These are phyloP conservation scores for Thinopyrum elongatum DNA, from an alignment of 176 grass and related monocot species.

Conservation along the genomic window DNA sequence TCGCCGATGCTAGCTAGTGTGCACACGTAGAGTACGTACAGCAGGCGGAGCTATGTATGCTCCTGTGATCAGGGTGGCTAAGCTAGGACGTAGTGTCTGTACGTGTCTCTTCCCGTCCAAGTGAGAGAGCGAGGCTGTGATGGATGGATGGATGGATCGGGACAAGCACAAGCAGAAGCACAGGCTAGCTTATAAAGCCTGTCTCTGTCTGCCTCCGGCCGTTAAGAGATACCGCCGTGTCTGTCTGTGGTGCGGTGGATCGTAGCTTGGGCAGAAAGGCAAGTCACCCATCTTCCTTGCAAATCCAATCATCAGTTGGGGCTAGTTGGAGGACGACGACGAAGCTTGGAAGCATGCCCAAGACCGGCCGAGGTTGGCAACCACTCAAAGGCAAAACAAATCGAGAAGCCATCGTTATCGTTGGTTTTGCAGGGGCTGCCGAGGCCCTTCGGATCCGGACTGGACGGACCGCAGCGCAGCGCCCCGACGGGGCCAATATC, in stretches of 20 bases:
- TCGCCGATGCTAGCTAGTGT: no score
- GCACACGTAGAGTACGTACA: no score
- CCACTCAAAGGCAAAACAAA: conserved; percentile 54
- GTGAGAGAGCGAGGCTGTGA: neutral
- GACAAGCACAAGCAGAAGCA: neutral
- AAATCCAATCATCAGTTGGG: neutral
- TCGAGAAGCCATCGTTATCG: neutral
- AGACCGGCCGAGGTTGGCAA: conserved; percentile 38
- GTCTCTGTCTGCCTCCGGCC: neutral
- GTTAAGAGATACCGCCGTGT: neutral
- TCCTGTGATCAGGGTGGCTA: neutral
- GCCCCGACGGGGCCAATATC: neutral
- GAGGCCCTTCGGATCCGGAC: neutral
- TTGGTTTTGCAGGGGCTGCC: neutral
- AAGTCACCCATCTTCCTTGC: neutral
- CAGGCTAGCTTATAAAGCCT: neutral
- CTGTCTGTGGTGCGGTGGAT: neutral
- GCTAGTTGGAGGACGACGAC: conserved; percentile 16
- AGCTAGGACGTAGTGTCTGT: neutral
- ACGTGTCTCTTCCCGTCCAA: conserved; percentile 12
- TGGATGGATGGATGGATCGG: neutral
- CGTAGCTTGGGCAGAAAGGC: conserved; percentile 35
- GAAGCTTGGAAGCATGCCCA: conserved; percentile 93
- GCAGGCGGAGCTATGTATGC: no score
- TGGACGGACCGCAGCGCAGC: neutral